Evolutionary conservation across 306 rosid genomes (phyloP).

Genomic region (Potentilla sterilis): DNA sequence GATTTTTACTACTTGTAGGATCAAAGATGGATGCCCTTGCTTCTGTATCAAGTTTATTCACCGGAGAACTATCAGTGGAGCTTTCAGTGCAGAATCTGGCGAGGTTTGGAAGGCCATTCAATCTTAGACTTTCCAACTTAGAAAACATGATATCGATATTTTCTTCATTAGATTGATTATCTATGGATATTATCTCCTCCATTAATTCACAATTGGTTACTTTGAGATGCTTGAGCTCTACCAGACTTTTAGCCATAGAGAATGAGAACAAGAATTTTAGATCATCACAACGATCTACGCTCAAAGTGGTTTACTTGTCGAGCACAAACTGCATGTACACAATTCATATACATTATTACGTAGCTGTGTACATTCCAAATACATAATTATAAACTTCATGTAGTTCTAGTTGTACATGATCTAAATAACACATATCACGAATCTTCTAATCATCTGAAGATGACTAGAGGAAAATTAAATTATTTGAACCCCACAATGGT

Average conservation of each 20-base stretch:
- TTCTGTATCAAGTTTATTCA: no score
- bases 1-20: no score
- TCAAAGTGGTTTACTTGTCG: not conserved
- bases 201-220: not conserved
- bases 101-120: no score
- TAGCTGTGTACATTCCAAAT: not conserved
- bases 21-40: no score
- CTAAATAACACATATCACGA: not conserved
- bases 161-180: not conserved
- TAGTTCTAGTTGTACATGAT: not conserved
- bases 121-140: not conserved
- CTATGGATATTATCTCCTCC: not conserved
- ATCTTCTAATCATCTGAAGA: not conserved
- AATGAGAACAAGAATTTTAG: not conserved
- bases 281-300: not conserved
- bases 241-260: not conserved
- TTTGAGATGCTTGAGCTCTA: not conserved
- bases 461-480: not conserved
- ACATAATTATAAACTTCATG: not conserved
- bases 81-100: no score
- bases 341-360: not conserved
- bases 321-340: not conserved
- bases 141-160: not conserved
- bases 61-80: no score
- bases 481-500: no score